These are phyloP conservation scores for Xerocomus spinulosus DNA, from an alignment of 768 basidiomycete genomes.

Conservation along the genomic window DNA sequence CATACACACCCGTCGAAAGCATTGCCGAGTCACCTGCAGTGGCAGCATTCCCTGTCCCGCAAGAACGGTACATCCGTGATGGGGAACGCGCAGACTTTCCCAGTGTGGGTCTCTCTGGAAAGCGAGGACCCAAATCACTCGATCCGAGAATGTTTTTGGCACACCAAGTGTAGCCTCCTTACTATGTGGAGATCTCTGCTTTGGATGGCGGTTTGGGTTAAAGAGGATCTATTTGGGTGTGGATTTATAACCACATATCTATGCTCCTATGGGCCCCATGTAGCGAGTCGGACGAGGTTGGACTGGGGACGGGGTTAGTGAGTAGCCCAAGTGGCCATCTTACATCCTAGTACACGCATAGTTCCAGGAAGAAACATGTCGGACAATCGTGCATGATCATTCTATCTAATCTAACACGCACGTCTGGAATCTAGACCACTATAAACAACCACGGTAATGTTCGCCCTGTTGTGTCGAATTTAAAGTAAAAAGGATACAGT, in stretches of 20 bases:
- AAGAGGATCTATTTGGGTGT: background rate
- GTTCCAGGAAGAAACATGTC: background rate
- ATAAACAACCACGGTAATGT: background rate
- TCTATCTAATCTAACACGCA: conserved; percentile 14
- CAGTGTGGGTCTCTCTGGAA: conserved; percentile 35
- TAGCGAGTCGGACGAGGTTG: no score
- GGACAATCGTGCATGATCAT: background rate
- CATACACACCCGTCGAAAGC: conserved; percentile 34
- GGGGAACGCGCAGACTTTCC: conserved; percentile 30
- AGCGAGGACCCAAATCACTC: conserved; percentile 30
- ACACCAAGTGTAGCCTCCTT: conserved; percentile 9
- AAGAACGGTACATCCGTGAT: conserved; percentile 31
- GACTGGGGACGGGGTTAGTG: no score
- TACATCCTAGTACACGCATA: no score
- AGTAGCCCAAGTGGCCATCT: no score
- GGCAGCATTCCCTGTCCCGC: conserved; percentile 23
- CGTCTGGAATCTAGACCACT: conserved; percentile 4
- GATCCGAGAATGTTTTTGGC: conserved; percentile 42
- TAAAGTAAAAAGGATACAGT: background rate
- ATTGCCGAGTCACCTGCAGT: conserved; percentile 25
- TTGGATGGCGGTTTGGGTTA: background rate
- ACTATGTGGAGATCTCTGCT: no score
- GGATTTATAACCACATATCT: background rate
- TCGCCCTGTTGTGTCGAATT: background rate
- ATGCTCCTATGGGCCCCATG: no score